Evolutionary conservation across 768 basidiomycete species (phyloP), one percentile per base, ranked within the genome.

Genomic region (Lactifluus hygrophoroides): DNA sequence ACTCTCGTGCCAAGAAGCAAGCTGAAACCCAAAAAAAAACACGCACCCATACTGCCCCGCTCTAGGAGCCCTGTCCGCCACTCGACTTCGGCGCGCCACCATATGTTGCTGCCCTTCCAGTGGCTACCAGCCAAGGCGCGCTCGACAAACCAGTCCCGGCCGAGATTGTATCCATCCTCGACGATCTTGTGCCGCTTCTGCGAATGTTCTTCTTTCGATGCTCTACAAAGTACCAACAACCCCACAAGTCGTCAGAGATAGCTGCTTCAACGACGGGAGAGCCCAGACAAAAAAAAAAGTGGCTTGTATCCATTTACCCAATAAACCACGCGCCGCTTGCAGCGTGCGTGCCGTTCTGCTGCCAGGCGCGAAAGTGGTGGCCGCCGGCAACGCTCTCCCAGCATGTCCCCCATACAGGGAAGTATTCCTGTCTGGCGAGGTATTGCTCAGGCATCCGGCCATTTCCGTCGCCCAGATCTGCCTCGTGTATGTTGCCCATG

Each of bases 371-470:
- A 66, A 89, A 94, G 67, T 94, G 92, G 57, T 93, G 85, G 2
- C 90, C 91, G n/a, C 90, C 90, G 14, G 83, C 77, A 23, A 93
- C 70, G 65, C 83, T 89, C 75, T 94, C 90, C 87, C 91, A 90
- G 70, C 91, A 94, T 0, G 89, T 89, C 27, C 91, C 91, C 78
- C 82, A 84, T 35, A 84, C 72, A 4, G 90, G 88, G 64, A 80
- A 80, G 70, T 90, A 91, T 61, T 84, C 75, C 64, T 94, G 90
- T 23, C 91, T 81, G 23, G 83, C 85, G 47, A 93, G 79, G 67
- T 83, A 80, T 60, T 83, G 78, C 67, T 94, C 85, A 0, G 73
- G 68, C 67, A 85, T 84, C 65, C 77, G 78, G 2, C 83, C 83
- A 53, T 86, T 81, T 0, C 90, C 91, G 65, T 94, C 91, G 27